Evolutionary conservation across 2,329 filamentous ascomycete genomes (phyloP).

Genomic region (Cladosporium phlei): DNA sequence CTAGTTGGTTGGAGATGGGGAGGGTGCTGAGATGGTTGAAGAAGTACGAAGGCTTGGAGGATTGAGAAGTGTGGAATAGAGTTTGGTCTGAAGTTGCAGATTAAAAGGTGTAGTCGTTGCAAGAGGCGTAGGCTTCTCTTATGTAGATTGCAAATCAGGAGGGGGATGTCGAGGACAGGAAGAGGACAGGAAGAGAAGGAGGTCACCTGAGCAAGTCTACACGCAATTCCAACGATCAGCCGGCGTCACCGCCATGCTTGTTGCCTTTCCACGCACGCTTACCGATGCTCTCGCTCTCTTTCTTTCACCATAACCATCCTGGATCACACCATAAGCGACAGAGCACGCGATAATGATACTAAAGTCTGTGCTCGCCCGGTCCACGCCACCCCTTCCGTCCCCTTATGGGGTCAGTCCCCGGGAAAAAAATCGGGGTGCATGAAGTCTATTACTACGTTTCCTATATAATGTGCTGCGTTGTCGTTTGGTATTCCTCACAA

Average conservation of each 20-base stretch:
- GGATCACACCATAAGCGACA: too few species aligned
- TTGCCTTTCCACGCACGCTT: too few species aligned
- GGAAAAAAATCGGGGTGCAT: neutral
- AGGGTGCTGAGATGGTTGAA: neutral
- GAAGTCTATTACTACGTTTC: neutral
- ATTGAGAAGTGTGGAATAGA: neutral
- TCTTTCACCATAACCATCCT: neutral
- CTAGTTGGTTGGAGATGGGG: conserved; percentile 7
- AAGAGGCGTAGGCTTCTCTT: neutral
- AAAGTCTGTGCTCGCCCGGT: too few species aligned
- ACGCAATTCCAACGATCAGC: neutral
- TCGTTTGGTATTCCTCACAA: conserved; percentile 6
- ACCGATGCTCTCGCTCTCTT: too few species aligned
- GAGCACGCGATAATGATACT: conserved; percentile 7
- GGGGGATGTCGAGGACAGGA: neutral
- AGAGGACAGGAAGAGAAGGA: neutral
- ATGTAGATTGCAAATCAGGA: neutral
- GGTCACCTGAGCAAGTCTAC: neutral
- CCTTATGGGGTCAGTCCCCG: too few species aligned
- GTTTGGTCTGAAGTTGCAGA: conserved; percentile 5
- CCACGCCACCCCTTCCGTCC: too few species aligned
- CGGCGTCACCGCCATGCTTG: conserved; percentile 3
- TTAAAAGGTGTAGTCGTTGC: too few species aligned
- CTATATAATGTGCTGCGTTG: neutral
- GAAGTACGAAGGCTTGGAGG: neutral